phyloP scores from a whole-genome alignment of 2,329 filamentous ascomycete genomes.

The Cladophialophora chaetospira region DNA sequence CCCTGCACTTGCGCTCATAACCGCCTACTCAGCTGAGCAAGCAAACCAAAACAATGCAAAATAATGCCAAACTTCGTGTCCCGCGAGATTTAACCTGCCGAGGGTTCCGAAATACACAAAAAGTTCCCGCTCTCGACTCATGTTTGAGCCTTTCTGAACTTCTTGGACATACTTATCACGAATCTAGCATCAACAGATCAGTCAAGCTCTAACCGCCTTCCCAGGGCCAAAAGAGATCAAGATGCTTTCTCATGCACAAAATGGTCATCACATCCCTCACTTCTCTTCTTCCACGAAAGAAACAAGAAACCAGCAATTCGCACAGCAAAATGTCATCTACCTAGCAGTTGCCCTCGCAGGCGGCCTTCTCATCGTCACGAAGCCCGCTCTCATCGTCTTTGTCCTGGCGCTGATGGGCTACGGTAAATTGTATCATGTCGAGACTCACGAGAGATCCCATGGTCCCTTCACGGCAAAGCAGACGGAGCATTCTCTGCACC shows the following conservation, averaged over 20 bases:
- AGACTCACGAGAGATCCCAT: slow-evolving; percentile 4
- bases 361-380: slow-evolving; percentile 9
- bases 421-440: slow-evolving; percentile 13
- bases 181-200: background rate
- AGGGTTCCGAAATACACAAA: background rate
- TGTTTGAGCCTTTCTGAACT: background rate
- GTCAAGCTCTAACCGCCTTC: too few species aligned
- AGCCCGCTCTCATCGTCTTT: slow-evolving; percentile 10
- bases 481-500: slow-evolving; percentile 4
- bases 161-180: too few species aligned
- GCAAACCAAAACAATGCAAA: too few species aligned
- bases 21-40: too few species aligned
- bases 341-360: slow-evolving; percentile 1
- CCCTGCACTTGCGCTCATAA: too few species aligned
- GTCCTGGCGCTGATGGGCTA: slow-evolving; percentile 9
- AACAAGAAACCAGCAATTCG: background rate
- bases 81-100: too few species aligned
- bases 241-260: background rate
- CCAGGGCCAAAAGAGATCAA: too few species aligned
- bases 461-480: background rate
- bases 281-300: background rate
- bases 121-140: background rate
- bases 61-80: too few species aligned
- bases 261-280: background rate
- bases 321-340: slow-evolving; percentile 10